Base-by-base conservation (phyloP, 1,284 basidiomycete species). In the Caloboletus inedulis region DNA sequence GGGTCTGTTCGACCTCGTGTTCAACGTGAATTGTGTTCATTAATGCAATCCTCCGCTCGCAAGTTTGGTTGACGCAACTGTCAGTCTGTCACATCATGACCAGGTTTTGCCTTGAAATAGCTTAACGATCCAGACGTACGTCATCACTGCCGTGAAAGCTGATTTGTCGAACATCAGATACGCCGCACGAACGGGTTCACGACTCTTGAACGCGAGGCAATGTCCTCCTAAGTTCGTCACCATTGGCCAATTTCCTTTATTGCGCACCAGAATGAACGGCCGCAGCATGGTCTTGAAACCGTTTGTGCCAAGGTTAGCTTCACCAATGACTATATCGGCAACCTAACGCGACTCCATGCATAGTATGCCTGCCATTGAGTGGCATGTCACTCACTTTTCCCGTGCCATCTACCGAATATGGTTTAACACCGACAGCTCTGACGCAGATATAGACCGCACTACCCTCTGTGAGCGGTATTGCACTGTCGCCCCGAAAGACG, bases 1-100 rank as follows among this genome's bases (percentile, higher is more conserved):
- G 50, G 33, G 53, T 64, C 52, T 37, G 12, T 34, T 49, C 33
- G 14, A 50, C 67, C 66, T 69, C 64, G 64, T 65, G 64, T 65
- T 57, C 39, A 33, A 49, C 61, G 43, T 48, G 54, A 63, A 59
- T 40, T 35, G 45, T 53, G 49, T 43, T 45, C 23, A n/a, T n/a
- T n/a, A n/a, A 35, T 59, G 54, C 52, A 52, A 49, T 41, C 51
- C 51, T 53, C 52, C 65, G 58, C 49, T 27, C 54, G 40, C 43
- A 40, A 36, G 45, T 18, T 39, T 30, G 39, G 33, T 36, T 65
- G 49, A 45, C 54, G 34, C 53, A 39, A 54, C 35, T 23, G 34
- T 39, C 35, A 39, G 52, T 54, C 68, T 56, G 50, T n/a, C n/a
- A n/a, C n/a, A n/a, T n/a, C n/a, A n/a, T n/a, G n/a, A n/a, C n/a